Base-by-base conservation (phyloP, 495 filamentous ascomycete species). In the Neohortaea acidophila region DNA sequence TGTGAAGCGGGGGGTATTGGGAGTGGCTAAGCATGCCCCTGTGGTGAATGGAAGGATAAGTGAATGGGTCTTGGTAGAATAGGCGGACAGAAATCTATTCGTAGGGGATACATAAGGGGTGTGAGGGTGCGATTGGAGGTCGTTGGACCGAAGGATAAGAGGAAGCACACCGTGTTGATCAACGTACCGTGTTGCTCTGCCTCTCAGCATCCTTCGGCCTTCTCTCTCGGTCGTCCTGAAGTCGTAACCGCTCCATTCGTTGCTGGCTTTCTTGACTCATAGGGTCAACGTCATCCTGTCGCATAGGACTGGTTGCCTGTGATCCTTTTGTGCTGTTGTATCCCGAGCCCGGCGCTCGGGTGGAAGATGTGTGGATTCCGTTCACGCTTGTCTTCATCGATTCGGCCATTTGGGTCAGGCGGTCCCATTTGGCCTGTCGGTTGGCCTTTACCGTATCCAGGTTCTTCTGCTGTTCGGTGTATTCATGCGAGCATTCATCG, bases 401-500 rank as follows among this genome's bases (percentile, higher is more conserved):
- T 42, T 76, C 77, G 41, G 91, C 84, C 56, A 79, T 73, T 37
- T 91, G 79, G 32, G 76, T 65, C 18, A 99, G 66, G 46, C 75
- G 72, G 21, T 86, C 83, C 89, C 89, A 99, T 48, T 86, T 79
- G 33, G 70, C 72, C 51, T 84, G 69, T 39, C 89, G 75, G 27
- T 70, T 64, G 45, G 75, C 71, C 52, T 91, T 73, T 22, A 84
- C 70, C 26, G 86, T 68, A 1, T 83, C 75, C 11, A 84, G 82
- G 45, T 71, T 83, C 57, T 85, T 89, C 59, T 96, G 87, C 45
- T 85, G 76, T 55, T 96, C 89, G n/a, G 84, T 87, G 56, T 96
- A 99, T 43, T 94, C 84, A 51, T 92, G 84, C 5, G 87, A 93
- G 62, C 89, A 99, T 52, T 96, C 89, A 48, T 99, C 89, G 54